Conservation (phyloP, 179 eudicot species). For the Drosera spatulata region DNA sequence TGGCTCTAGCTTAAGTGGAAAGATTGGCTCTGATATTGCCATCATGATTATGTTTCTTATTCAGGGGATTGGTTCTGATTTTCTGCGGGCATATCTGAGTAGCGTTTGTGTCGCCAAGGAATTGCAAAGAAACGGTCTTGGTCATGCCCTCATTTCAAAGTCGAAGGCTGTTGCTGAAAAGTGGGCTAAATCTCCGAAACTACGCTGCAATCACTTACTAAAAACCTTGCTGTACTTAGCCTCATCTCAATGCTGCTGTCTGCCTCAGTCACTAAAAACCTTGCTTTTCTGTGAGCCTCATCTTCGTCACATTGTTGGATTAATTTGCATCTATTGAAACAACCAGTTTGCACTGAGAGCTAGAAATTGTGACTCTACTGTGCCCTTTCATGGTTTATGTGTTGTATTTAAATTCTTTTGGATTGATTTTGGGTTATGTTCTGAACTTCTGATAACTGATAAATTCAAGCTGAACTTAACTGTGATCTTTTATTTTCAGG, state of each 20-base stretch:
- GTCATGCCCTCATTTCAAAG: conserved; percentile 45
- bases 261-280: too few species aligned
- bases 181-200: conserved; percentile 48
- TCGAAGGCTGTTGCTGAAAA: conserved; percentile 66
- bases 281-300: too few species aligned
- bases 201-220: background rate
- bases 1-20: background rate
- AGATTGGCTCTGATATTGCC: background rate
- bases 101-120: conserved; percentile 92
- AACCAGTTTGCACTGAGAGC: too few species aligned
- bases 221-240: background rate
- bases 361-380: too few species aligned
- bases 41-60: conserved; percentile 1
- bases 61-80: conserved; percentile 86
- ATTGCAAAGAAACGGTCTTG: conserved; percentile 73
- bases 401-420: background rate
- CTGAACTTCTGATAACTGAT: too few species aligned
- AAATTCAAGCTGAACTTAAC: background rate
- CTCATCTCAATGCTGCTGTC: too few species aligned
- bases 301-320: too few species aligned
- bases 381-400: too few species aligned
- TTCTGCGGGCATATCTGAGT: conserved; percentile 81
- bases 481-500: too few species aligned
- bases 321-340: too few species aligned
- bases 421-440: background rate